Evolutionary conservation across 495 filamentous ascomycete genomes (phyloP).

Genomic region (Amphirosellinia nigrospora): DNA sequence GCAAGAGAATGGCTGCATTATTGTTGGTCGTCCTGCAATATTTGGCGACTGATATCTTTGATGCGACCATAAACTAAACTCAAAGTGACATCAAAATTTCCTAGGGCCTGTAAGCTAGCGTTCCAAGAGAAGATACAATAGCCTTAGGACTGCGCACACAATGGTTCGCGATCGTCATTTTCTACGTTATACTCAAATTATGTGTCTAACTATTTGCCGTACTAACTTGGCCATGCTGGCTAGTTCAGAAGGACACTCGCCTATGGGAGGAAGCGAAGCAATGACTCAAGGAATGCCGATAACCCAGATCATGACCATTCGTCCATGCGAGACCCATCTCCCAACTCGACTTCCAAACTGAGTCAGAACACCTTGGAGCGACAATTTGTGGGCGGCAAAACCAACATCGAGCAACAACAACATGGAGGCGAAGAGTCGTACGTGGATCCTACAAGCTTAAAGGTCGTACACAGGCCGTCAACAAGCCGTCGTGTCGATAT

Average conservation of each 20-base stretch:
- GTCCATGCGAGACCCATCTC: neutral
- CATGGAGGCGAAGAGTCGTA: neutral
- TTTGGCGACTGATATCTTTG: neutral
- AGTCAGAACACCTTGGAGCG: neutral
- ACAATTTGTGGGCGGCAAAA: neutral
- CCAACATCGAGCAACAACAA: neutral
- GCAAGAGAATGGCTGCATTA: neutral
- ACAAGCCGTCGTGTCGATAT: slow-evolving; percentile 25
- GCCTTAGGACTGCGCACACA: neutral
- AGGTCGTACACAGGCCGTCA: slow-evolving; percentile 1
- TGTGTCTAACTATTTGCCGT: neutral
- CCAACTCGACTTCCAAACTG: neutral
- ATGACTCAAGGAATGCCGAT: neutral
- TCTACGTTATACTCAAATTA: neutral
- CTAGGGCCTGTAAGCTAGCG: neutral
- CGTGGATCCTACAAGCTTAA: neutral
- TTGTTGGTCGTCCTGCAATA: neutral
- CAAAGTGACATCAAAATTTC: neutral
- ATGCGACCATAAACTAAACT: neutral
- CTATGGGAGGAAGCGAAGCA: neutral
- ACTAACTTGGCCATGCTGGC: neutral
- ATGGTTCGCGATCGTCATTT: slow-evolving; percentile 3
- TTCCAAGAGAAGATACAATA: neutral
- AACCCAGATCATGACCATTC: neutral
- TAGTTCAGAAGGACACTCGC: slow-evolving; percentile 2